Evolutionary conservation across 2,329 filamentous ascomycete species (phyloP), one percentile per base, ranked within the genome.

Genomic region (Fusarium solani-melongenae): DNA sequence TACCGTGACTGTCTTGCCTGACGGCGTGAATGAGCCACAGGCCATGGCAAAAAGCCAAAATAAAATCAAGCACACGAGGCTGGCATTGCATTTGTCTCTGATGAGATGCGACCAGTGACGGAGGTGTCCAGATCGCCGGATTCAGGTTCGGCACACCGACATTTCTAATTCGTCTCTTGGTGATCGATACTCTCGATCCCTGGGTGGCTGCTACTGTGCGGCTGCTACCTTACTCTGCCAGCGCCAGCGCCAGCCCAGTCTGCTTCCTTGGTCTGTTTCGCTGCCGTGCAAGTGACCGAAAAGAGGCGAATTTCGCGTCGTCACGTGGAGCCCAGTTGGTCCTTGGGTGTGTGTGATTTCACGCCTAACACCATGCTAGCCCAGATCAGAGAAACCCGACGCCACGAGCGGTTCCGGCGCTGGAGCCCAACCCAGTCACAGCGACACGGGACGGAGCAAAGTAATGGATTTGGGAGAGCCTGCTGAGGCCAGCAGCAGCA

Each of bases 111-210:
- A 62, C 60, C 70, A 71, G 63, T 72, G 57, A 72, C 41, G 27
- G 63, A 66, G 60, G 63, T 33, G 64, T 27, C 73, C 67, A 65
- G 65, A 71, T 69, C 67, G 64, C 62, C 65, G 73, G 64, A 66
- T 69, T 58, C 64, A 67, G 62, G 55, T 60, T 71, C 59, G 72
- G 59, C 72, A 75, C 75, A 77, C 75, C 75, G 75, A 77, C 75
- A 76, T 73, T 76, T 77, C 72, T 62, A 67, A 67, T 72, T 69
- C 46, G 66, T 76, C 69, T 70, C 67, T 66, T 68, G 68, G 31
- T 36, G 20, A 60, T 69, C 44, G 63, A 59, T 67, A 59, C 62
- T 69, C 62, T 55, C 38, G 59, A 72, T 68, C 57, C 64, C 72
- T 66, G 58, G 49, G 58, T 65, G 39, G 58, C 56, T 60, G 49